Evolutionary conservation across 805 yeast species (phyloP), one percentile per base, ranked within the genome.

Genomic region (Candida pseudofarinosa): DNA sequence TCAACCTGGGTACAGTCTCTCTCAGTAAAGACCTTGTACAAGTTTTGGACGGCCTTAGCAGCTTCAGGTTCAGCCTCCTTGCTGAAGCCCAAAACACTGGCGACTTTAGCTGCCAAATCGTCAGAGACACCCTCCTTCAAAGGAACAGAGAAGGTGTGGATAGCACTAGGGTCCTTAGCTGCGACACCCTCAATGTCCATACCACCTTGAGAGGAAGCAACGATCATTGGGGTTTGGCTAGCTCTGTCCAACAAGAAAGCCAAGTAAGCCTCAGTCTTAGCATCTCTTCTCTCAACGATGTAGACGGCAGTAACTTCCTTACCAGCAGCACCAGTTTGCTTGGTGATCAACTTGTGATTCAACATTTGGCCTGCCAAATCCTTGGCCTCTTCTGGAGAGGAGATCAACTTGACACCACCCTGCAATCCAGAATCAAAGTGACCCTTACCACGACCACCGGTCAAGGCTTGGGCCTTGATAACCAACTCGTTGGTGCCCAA

Each of bases 371-470:
- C 78, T 45, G 98, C 93, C 59, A 87, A 76, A 62, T 84, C 85
- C 67, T 75, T 77, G 46, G 95, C 97, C 73, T 91, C 90, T 60
- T 84, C 85, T 35, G 97, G 82, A 44, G 90, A 74, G 45, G 83
- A 74, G 55, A 88, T 87, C 69, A 93, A 77, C 73, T 88, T 85
- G 59, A 93, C 97, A 76, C 99, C 99, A 40, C 97, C 96, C 73
- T 91, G 82, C 64, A 88, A 81, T 41, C 99, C 99, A 58, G 82
- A 83, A 72, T 90, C 97, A 54, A 93, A 90, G 69, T 88, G 90
- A 51, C 99, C 99, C 71, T 93, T 93, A 72, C 99, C 99, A 73
- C 99, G 84, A 63, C 99, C 99, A 73, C 99, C 99, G 46, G 99
- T 90, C 60, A 93, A 79, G 38, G 97, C 97, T 74, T 93, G 99